Conservation (phyloP, 2,329 filamentous ascomycete genomes). For the Botrytis deweyae region DNA sequence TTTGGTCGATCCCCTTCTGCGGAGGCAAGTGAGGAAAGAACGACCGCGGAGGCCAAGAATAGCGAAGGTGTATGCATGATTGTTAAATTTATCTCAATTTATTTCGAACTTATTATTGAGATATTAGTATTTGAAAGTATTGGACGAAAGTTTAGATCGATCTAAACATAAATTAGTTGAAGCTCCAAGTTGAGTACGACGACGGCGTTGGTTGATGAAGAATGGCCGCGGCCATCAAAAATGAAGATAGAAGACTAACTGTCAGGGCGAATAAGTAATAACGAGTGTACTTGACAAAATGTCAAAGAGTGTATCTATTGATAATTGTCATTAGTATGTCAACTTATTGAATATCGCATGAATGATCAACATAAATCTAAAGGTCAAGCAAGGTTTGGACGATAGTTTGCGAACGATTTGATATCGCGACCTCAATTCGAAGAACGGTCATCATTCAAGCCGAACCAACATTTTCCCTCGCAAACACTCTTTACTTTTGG, state of each 20-base stretch:
- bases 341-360: conserved; percentile 29
- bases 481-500: neutral
- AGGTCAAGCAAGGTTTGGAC: neutral
- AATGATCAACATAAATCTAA: conserved; percentile 31
- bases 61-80: conserved; percentile 53
- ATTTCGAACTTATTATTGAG: conserved; percentile 14
- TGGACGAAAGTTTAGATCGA: conserved; percentile 8
- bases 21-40: conserved; percentile 48
- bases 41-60: conserved; percentile 50
- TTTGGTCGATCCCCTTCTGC: conserved; percentile 49
- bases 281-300: conserved; percentile 61
- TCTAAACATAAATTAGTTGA: conserved; percentile 28
- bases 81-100: conserved; percentile 17
- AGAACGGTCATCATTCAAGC: neutral
- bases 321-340: conserved; percentile 29
- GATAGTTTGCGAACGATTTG: conserved; percentile 27
- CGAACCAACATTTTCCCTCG: neutral
- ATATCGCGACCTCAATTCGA: conserved; percentile 22
- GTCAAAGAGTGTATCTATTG: conserved; percentile 50
- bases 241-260: conserved; percentile 41
- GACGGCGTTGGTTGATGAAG: neutral
- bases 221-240: neutral
- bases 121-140: conserved; percentile 16
- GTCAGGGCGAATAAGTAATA: conserved; percentile 49
- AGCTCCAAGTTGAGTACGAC: conserved; percentile 32